Evolutionary conservation across 805 yeast genomes (phyloP).

Genomic region (Sugiyamaella mastotermitis): DNA sequence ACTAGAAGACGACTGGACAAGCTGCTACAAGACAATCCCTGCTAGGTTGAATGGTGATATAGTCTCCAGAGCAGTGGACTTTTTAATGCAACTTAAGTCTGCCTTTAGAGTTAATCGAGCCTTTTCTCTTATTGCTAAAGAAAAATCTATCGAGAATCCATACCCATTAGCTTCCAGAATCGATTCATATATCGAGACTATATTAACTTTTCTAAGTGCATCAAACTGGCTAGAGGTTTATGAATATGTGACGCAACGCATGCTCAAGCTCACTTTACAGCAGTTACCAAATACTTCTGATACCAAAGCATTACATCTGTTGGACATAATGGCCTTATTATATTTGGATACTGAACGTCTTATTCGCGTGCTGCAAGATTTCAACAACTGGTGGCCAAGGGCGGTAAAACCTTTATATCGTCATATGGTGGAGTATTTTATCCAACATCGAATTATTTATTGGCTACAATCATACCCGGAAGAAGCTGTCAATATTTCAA

Average conservation of each 20-base stretch:
- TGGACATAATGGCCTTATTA: constrained; percentile 42
- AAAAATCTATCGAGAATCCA: constrained; percentile 4
- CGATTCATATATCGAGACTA: constrained; percentile 26
- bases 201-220: constrained; percentile 44
- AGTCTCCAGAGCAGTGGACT: constrained; percentile 9
- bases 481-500: constrained; percentile 29
- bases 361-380: constrained; percentile 34
- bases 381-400: constrained; percentile 33
- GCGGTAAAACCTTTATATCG: constrained; percentile 42
- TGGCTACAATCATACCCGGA: constrained; percentile 48
- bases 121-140: constrained; percentile 6
- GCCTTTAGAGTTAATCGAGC: constrained; percentile 8
- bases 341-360: constrained; percentile 37
- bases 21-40: constrained; percentile 11
- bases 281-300: constrained; percentile 12
- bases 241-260: constrained; percentile 1
- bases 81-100: constrained; percentile 15
- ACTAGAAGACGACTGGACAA: constrained; percentile 7
- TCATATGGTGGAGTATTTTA: constrained; percentile 39
- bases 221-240: constrained; percentile 43
- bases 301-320: constrained; percentile 30
- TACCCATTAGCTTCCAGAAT: constrained; percentile 10
- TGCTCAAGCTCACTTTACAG: constrained; percentile 24
- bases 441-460: constrained; percentile 39
- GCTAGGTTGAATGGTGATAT: constrained; percentile 9